Evolutionary conservation across 2,329 filamentous ascomycete species (phyloP), one percentile per base, ranked within the genome.

Genomic region (Grosmannia clavigera): DNA sequence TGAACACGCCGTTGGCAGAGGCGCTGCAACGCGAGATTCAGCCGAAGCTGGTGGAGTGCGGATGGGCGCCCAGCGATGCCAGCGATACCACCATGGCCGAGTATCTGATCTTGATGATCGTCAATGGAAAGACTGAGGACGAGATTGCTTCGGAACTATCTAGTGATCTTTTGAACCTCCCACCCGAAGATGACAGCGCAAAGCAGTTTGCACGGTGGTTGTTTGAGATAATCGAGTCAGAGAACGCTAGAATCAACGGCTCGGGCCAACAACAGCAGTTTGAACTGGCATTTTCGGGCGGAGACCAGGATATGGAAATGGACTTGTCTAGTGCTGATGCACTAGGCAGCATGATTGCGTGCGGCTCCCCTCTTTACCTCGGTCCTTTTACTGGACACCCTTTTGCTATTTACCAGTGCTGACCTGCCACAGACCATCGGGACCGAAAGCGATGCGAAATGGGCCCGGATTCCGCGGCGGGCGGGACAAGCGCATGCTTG

Each of bases 61-160:
- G 92, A 68, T 97, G 94, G 92, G 91, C 85, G 63, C 85, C 87
- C 35, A 87, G 87, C 66, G 88, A 86, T 63, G 75, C 76, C 60
- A 87, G 90, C 67, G 90, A 92, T 72, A 86, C 86, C 29, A 89
- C 90, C 46, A 82, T 99, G 62, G 87, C 91, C 62, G 94, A 99
- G 75, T 99, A 97, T 75, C 94, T 99, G 66, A 87, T 97, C 61
- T 83, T 97, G 64, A 96, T 97, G 92, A 82, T 99, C 38, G 90
- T 90, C 64, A 97, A 96, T 74, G 90, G 92, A 68, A 96, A 96
- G 74, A 91, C 88, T 4, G 87, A 95, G 71, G 85, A 92, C 57
- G 87, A 96, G 70, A 92, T 99, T 65, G 88, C 91, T 11, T 78
- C 83, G 52, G 94, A 99, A 71, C 83, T 99, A 16, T 88, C 92